phyloP scores from a whole-genome alignment of 768 basidiomycete genomes.

The Lyophyllum shimeji region DNA sequence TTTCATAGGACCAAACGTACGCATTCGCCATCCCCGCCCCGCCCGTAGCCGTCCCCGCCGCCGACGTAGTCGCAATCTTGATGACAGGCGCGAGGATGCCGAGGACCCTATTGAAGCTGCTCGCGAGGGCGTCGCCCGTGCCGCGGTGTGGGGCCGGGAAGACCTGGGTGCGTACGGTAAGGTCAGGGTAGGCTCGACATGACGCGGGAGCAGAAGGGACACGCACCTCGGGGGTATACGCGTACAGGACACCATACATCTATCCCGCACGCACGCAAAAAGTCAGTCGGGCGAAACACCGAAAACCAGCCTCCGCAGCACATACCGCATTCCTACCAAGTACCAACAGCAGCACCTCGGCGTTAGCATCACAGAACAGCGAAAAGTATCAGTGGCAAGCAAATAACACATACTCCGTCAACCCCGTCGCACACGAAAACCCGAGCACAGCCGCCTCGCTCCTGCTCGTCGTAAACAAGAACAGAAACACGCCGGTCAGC shows the following conservation, averaged over 20 bases:
- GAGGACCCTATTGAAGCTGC: constrained; percentile 48
- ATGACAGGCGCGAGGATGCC: constrained; percentile 49
- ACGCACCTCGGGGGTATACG: constrained; percentile 54
- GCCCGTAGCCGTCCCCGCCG: constrained; percentile 23
- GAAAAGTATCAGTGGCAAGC: not conserved
- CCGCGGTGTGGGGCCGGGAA: constrained; percentile 59
- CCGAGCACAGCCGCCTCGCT: constrained; percentile 39
- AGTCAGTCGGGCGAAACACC: constrained; percentile 1
- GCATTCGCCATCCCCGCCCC: constrained; percentile 34
- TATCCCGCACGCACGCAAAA: not conserved
- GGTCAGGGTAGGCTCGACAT: too few species aligned
- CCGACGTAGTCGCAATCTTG: constrained; percentile 43
- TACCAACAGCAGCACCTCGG: too few species aligned
- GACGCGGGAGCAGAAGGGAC: not conserved
- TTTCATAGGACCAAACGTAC: constrained; percentile 21
- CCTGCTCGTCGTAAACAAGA: constrained; percentile 50
- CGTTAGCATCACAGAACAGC: not conserved
- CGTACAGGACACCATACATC: constrained; percentile 56
- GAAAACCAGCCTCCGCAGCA: not conserved
- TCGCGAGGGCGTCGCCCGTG: constrained; percentile 49
- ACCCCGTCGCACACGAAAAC: constrained; percentile 42
- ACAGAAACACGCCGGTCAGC: constrained; percentile 47
- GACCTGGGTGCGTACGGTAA: too few species aligned
- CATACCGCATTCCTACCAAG: constrained; percentile 36
- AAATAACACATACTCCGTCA: constrained; percentile 33